Percentiles rank a stretch among this genome's conserved stretches.
phyloP scores from a whole-genome alignment of 768 basidiomycete genomes.

The Ramaria sp. region DNA sequence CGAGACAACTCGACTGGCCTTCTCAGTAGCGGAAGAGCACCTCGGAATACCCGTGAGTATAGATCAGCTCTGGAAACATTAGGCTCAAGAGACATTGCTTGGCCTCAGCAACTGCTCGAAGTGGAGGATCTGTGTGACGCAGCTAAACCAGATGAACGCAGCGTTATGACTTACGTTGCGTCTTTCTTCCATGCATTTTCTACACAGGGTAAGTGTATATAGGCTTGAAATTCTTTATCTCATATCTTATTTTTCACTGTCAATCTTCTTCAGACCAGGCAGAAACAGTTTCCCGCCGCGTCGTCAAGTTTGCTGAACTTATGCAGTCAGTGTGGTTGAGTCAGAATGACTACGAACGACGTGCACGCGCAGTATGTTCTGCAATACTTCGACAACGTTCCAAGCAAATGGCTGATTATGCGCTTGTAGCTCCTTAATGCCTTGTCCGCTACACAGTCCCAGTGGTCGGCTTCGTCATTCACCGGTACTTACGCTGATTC shows the following conservation, averaged over 20 bases:
- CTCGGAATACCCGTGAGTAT: conserved; percentile 78
- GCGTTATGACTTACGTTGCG: conserved; percentile 97
- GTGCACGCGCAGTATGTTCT: conserved; percentile 52
- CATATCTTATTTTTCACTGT: neutral
- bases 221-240: neutral
- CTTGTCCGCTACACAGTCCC: conserved; percentile 51
- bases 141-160: conserved; percentile 84
- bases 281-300: conserved; percentile 85
- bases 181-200: conserved; percentile 98
- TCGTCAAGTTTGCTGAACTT: conserved; percentile 92
- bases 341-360: conserved; percentile 86
- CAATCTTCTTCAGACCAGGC: conserved; percentile 60
- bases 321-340: conserved; percentile 88
- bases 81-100: neutral
- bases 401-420: neutral
- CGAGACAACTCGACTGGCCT: conserved; percentile 79
- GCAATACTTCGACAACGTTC: neutral
- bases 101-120: conserved; percentile 77
- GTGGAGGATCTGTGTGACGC: conserved; percentile 91
- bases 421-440: conserved; percentile 47
- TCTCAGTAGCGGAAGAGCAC: conserved; percentile 77
- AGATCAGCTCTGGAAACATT: neutral
- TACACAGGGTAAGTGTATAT: conserved; percentile 66
- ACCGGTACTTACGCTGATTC: conserved; percentile 73
- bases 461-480: conserved; percentile 60